These are phyloP conservation scores for Cinnamomum micranthum DNA, from an alignment of 164 flowering plant genomes.

Conservation along the genomic window DNA sequence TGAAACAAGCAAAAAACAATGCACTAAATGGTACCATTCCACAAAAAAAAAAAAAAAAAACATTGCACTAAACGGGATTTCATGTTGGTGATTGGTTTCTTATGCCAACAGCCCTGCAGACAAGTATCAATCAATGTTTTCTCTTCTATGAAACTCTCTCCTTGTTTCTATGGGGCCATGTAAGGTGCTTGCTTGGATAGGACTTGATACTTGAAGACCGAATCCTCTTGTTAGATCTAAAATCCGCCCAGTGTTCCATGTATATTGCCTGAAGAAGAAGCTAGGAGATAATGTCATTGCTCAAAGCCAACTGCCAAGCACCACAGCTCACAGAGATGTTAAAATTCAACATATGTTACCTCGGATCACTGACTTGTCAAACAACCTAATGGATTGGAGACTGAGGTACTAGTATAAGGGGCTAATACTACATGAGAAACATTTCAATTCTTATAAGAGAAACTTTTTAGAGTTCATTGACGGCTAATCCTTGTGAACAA, in stretches of 20 bases:
- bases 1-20: slow-evolving; percentile 8
- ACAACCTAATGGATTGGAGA: not conserved
- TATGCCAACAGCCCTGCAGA: slow-evolving; percentile 9
- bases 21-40: not conserved
- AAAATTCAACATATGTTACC: not conserved
- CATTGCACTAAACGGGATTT: slow-evolving; percentile 1
- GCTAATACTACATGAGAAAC: not conserved
- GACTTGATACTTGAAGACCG: not conserved
- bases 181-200: not conserved
- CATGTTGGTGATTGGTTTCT: slow-evolving; percentile 17
- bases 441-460: not conserved
- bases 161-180: slow-evolving; percentile 5
- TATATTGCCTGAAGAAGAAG: not conserved
- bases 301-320: not conserved
- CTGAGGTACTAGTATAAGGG: not conserved
- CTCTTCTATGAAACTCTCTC: not conserved
- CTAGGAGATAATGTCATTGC: not conserved
- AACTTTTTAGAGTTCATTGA: not conserved
- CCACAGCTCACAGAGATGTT: not conserved
- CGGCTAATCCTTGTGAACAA: too few relatives aligned
- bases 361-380: not conserved
- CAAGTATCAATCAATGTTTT: not conserved
- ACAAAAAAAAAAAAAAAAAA: not conserved
- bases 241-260: slow-evolving; percentile 9
- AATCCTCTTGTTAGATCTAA: not conserved